Percentiles rank a stretch among this genome's conserved stretches.
Conservation (phyloP, 768 basidiomycete species). For the Daedaleopsis nitida region DNA sequence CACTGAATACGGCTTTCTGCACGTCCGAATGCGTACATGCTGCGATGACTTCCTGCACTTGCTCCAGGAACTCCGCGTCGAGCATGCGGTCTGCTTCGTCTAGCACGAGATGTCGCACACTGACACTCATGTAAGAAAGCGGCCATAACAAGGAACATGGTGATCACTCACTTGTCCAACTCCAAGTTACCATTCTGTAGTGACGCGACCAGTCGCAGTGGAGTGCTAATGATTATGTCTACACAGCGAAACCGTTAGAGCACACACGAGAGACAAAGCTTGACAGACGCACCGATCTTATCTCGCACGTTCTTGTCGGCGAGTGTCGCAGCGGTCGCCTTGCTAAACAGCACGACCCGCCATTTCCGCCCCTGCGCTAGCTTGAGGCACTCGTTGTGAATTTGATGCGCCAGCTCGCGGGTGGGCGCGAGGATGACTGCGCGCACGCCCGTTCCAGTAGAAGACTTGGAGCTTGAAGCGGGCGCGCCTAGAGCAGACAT, state of each 20-base stretch:
- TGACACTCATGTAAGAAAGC: conserved; percentile 33
- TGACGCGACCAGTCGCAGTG: conserved; percentile 82
- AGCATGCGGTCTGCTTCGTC: conserved; percentile 94
- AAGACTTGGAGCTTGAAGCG: conserved; percentile 45
- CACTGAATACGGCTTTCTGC: conserved; percentile 92
- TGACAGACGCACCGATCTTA: conserved; percentile 69
- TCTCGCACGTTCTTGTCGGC: conserved; percentile 69
- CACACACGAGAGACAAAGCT: neutral
- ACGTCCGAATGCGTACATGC: conserved; percentile 69
- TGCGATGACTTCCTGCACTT: conserved; percentile 84
- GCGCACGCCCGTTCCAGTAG: conserved; percentile 61
- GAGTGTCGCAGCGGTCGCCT: conserved; percentile 84
- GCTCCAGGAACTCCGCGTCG: conserved; percentile 84
- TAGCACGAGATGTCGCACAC: conserved; percentile 82
- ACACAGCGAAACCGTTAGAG: neutral
- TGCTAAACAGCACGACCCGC: conserved; percentile 82
- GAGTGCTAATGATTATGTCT: conserved; percentile 95
- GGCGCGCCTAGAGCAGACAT: conserved; percentile 63
- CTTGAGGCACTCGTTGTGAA: conserved; percentile 87
- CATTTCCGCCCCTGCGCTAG: conserved; percentile 81
- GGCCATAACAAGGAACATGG: conserved; percentile 6
- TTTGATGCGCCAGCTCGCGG: conserved; percentile 94
- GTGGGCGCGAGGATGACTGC: conserved; percentile 90
- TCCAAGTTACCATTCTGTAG: conserved; percentile 68
- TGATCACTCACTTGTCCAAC: conserved; percentile 64